Evolutionary conservation across 257 asterid genomes (phyloP).

Genomic region (Cinchona pubescens): DNA sequence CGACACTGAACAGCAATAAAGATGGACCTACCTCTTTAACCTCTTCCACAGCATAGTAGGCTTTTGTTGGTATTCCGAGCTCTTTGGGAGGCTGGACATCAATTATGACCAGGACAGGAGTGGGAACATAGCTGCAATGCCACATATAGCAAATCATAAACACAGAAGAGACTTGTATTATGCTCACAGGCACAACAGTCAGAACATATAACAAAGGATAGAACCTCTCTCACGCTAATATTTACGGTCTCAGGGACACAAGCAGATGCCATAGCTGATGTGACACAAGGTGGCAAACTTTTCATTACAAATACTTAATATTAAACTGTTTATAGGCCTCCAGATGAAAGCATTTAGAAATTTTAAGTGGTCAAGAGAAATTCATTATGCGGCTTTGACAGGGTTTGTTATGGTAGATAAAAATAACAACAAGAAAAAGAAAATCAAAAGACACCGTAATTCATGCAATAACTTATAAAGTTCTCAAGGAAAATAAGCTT

Average conservation of each 20-base stretch:
- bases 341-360: neutral
- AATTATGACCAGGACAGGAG: conserved; percentile 83
- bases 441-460: neutral
- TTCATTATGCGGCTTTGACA: neutral
- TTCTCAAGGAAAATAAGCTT: neutral
- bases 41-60: conserved; percentile 95
- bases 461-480: neutral
- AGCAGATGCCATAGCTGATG: neutral
- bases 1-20: neutral
- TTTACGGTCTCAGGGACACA: neutral
- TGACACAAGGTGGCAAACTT: neutral
- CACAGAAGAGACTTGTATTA: neutral
- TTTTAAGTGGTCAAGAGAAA: neutral
- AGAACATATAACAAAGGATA: neutral
- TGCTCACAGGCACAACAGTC: neutral
- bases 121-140: conserved; percentile 74
- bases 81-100: conserved; percentile 92
- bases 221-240: neutral
- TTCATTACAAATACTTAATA: neutral
- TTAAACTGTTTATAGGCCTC: neutral
- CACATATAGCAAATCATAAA: neutral
- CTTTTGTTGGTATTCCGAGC: conserved; percentile 91
- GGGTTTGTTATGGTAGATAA: neutral
- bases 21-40: conserved; percentile 72
- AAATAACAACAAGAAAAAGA: neutral